Evolutionary conservation across 2,329 filamentous ascomycete species (phyloP).

Genomic region (Diaporthe longicolla): DNA sequence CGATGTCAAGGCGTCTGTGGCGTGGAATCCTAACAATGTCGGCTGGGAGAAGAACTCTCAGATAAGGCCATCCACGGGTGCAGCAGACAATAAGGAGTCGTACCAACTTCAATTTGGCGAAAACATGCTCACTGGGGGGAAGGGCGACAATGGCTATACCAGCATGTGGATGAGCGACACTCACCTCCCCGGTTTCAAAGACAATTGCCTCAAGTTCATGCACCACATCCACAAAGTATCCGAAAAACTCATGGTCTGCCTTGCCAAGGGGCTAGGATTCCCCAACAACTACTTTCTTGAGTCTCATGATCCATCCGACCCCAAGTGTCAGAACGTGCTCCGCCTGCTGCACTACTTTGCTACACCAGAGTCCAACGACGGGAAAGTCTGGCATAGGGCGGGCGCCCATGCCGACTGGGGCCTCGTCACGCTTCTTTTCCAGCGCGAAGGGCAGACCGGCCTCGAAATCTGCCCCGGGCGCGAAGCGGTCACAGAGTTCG

Average conservation of each 20-base stretch:
- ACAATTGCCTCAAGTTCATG: slow-evolving; percentile 54
- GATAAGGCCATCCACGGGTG: slow-evolving; percentile 68
- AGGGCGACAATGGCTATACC: slow-evolving; percentile 38
- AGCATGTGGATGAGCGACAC: slow-evolving; percentile 51
- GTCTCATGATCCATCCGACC: slow-evolving; percentile 62
- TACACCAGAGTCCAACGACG: slow-evolving; percentile 42
- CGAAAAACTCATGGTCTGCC: slow-evolving; percentile 68
- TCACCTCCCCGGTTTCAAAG: slow-evolving; percentile 63
- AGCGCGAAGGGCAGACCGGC: slow-evolving; percentile 66
- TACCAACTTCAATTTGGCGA: slow-evolving; percentile 69
- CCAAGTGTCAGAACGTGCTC: slow-evolving; percentile 67
- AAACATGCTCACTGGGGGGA: slow-evolving; percentile 47
- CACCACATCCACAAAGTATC: slow-evolving; percentile 57
- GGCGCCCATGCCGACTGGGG: slow-evolving; percentile 73
- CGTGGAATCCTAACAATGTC: slow-evolving; percentile 64
- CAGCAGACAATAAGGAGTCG: slow-evolving; percentile 69
- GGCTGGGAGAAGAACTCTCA: slow-evolving; percentile 72
- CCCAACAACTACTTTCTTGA: slow-evolving; percentile 67
- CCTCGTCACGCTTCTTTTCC: slow-evolving; percentile 71
- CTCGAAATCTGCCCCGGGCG: slow-evolving; percentile 71
- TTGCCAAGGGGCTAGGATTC: slow-evolving; percentile 68
- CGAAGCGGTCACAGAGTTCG: slow-evolving; percentile 68
- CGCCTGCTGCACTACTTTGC: slow-evolving; percentile 54
- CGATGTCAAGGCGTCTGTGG: slow-evolving; percentile 62
- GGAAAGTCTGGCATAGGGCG: slow-evolving; percentile 62